phyloP scores from a whole-genome alignment of 2,329 filamentous ascomycete genomes.

The Bimuria novae-zelandiae region DNA sequence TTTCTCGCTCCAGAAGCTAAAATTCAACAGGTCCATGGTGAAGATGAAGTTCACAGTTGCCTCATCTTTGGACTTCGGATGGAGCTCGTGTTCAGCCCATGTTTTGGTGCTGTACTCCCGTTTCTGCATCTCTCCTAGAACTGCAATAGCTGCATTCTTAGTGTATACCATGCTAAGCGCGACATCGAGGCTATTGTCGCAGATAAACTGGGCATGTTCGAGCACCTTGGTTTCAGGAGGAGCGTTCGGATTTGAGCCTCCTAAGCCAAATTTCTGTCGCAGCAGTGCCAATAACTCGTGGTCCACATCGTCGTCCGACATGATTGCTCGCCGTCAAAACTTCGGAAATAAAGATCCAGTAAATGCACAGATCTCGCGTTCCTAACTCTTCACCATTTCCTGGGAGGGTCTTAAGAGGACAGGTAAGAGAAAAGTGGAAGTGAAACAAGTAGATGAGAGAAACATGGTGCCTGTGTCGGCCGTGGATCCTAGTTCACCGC shows the following conservation, averaged over 20 bases:
- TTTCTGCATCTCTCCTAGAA: constrained; percentile 81
- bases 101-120: constrained; percentile 81
- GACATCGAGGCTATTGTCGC: constrained; percentile 91
- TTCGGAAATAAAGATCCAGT: background rate
- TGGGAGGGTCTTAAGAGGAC: background rate
- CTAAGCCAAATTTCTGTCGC: constrained; percentile 74
- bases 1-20: constrained; percentile 90
- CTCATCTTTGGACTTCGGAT: constrained; percentile 82
- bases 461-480: background rate
- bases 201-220: constrained; percentile 81
- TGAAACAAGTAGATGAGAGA: background rate
- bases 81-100: constrained; percentile 88
- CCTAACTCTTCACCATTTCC: background rate
- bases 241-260: constrained; percentile 56
- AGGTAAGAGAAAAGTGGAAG: constrained; percentile 3
- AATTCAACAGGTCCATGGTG: constrained; percentile 95
- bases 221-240: constrained; percentile 81
- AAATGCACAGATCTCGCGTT: background rate
- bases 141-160: constrained; percentile 78
- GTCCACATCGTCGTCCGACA: constrained; percentile 93
- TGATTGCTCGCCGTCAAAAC: constrained; percentile 42
- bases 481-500: constrained; percentile 8
- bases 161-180: constrained; percentile 82
- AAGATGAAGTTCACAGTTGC: constrained; percentile 90
- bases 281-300: constrained; percentile 85